These are phyloP conservation scores for Aspergillus sclerotioniger DNA, from an alignment of 495 filamentous ascomycete species.

Conservation along the genomic window DNA sequence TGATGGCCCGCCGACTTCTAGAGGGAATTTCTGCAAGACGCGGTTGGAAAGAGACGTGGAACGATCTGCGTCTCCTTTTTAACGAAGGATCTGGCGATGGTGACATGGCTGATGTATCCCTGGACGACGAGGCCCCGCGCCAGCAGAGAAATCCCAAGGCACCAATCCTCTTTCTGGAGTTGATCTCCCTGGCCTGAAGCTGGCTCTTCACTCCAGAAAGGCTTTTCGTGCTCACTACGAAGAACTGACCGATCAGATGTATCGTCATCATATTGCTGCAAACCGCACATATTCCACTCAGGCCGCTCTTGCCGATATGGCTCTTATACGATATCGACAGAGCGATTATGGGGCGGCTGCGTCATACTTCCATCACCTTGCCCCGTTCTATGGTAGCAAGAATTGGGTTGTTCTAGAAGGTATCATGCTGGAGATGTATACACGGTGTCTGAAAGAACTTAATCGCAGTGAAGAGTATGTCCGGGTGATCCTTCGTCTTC, in stretches of 20 bases:
- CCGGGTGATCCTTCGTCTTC: slow-evolving; percentile 66
- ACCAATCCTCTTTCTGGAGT: slow-evolving; percentile 41
- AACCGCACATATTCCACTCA: slow-evolving; percentile 73
- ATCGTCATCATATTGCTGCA: slow-evolving; percentile 74
- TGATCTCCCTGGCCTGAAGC: slow-evolving; percentile 28
- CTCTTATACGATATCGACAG: slow-evolving; percentile 72
- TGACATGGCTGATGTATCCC: slow-evolving; percentile 39
- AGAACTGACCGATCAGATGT: slow-evolving; percentile 64
- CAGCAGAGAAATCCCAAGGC: slow-evolving; percentile 32
- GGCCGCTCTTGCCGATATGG: slow-evolving; percentile 78
- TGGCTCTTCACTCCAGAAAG: slow-evolving; percentile 32
- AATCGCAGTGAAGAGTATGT: slow-evolving; percentile 77
- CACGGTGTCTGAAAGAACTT: slow-evolving; percentile 77
- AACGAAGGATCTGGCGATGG: slow-evolving; percentile 57
- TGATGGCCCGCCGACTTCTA: slow-evolving; percentile 75
- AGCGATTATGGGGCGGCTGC: slow-evolving; percentile 71
- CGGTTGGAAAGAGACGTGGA: slow-evolving; percentile 80
- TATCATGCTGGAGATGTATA: slow-evolving; percentile 81
- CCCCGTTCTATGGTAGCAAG: slow-evolving; percentile 76
- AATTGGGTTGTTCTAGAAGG: slow-evolving; percentile 79
- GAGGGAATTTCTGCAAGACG: slow-evolving; percentile 68
- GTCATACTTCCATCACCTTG: slow-evolving; percentile 75
- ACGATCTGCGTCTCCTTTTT: slow-evolving; percentile 52
- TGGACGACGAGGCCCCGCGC: slow-evolving; percentile 30
- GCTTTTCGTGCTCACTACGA: slow-evolving; percentile 62